Evolutionary conservation across 306 rosid genomes (phyloP), one percentile per base, ranked within the genome.

Genomic region (Dalbergia oliveri): DNA sequence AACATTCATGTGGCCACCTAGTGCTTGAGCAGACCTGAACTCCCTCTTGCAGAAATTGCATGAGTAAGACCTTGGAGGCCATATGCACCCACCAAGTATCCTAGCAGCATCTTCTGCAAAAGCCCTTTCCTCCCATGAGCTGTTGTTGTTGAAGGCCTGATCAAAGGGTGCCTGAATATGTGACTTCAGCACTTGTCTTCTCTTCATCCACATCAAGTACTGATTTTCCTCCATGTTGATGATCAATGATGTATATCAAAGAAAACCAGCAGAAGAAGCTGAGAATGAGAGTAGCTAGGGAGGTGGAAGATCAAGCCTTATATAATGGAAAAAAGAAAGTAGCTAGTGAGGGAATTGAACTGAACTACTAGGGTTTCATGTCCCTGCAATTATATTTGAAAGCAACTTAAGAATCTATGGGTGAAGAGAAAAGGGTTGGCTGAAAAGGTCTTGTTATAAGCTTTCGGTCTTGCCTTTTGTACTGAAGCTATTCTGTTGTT

Each of bases 1-100:
- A 59, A 94, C 94, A 75, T 94, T 94, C 98, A 94, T 94, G 88
- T 94, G 98, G 23, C 98, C 98, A 4, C 98, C 98, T 9, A 94
- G 87, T 54, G 98, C 98, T 82, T 94, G 98, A 72, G 98, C 98
- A 72, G 97, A 94, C 85, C 87, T 84, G 73, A 94, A 94, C 84
- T 92, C 90, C 82, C 94, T 88, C 82, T 79, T 86, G 60, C 98
- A 94, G 69, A 94, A 94, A n/a, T 83, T 86, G 65, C 98, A 94
- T 14, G 94, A 78, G 78, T 94, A 94, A 64, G 97, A 94, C 62
- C 94, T 87, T 37, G 97, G 97, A 23, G 97, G 98, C 98, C 98
- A 92, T 44, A 85, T 65, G 45, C 90, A 90, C 4, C 94, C 91
- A 7, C 96, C 90, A 56, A 86, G 82, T 15, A 87, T 66, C 43